A percentile compares a stretch with the other conserved stretches of the same genome.
Conservation (phyloP, 225 moss, liverwort and hornwort genomes). For the Ulota crispa region DNA sequence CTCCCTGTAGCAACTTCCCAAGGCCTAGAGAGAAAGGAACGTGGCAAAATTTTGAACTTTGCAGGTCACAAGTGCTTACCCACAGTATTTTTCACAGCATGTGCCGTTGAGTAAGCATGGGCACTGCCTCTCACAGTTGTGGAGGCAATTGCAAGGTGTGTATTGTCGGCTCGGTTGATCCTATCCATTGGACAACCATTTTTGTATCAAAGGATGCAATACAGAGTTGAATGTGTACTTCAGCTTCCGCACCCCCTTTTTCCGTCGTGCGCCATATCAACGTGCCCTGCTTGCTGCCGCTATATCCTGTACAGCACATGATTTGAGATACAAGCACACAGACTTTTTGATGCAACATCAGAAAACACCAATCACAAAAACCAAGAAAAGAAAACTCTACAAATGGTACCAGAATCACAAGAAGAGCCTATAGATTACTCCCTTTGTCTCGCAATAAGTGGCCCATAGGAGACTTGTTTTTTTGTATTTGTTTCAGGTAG, state of each 20-base stretch:
- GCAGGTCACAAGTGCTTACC: slow-evolving; percentile 48
- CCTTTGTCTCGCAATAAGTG: neutral
- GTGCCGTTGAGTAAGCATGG: slow-evolving; percentile 90
- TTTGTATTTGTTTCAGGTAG: too few species aligned
- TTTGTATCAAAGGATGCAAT: slow-evolving; percentile 70
- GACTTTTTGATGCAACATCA: neutral
- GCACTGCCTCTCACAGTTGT: slow-evolving; percentile 86
- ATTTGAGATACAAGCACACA: neutral
- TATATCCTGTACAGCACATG: slow-evolving; percentile 49
- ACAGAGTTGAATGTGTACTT: slow-evolving; percentile 92
- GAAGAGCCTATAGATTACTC: neutral
- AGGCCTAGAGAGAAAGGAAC: neutral
- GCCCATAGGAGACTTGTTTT: too few species aligned
- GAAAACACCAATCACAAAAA: neutral
- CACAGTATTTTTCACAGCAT: slow-evolving; percentile 95
- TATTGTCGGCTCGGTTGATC: slow-evolving; percentile 76
- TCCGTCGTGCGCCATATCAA: slow-evolving; percentile 66
- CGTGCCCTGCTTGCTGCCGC: slow-evolving; percentile 73
- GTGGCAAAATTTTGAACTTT: neutral
- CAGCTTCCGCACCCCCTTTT: slow-evolving; percentile 67
- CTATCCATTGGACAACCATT: slow-evolving; percentile 81
- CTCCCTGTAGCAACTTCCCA: neutral
- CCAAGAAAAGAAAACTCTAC: neutral
- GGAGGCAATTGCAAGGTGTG: slow-evolving; percentile 86
- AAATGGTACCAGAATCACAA: neutral